Conservation (phyloP, 2,329 filamentous ascomycete species). For the Arachnomyces sp. region DNA sequence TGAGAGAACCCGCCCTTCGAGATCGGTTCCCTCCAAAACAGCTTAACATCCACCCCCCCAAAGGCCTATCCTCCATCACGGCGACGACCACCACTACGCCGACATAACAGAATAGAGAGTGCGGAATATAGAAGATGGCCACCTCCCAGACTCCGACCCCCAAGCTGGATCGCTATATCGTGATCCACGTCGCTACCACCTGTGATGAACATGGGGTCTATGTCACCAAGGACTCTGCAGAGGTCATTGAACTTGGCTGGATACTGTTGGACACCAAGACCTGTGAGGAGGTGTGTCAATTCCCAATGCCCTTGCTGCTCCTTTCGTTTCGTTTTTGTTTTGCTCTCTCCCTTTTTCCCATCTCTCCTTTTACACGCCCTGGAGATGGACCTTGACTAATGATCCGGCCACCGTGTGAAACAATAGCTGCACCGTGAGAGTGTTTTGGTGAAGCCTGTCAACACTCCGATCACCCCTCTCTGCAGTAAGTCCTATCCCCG, state of each 20-base stretch:
- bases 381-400: slow-evolving; percentile 17
- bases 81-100: slow-evolving; percentile 11
- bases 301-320: slow-evolving; percentile 2
- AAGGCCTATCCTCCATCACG: slow-evolving; percentile 22
- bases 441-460: slow-evolving; percentile 94
- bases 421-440: slow-evolving; percentile 83
- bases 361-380: neutral
- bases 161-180: slow-evolving; percentile 89
- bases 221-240: slow-evolving; percentile 97
- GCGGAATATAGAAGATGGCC: slow-evolving; percentile 31
- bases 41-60: slow-evolving; percentile 1
- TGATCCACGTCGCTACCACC: slow-evolving; percentile 97
- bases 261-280: slow-evolving; percentile 87
- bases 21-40: neutral
- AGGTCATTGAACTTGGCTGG: slow-evolving; percentile 99
- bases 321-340: neutral
- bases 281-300: slow-evolving; percentile 71
- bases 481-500: slow-evolving; percentile 69
- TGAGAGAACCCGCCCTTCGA: too few species aligned
- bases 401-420: neutral
- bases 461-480: slow-evolving; percentile 94
- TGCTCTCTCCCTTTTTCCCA: slow-evolving; percentile 5
- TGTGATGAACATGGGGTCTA: slow-evolving; percentile 99
- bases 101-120: too few species aligned
- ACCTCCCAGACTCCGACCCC: slow-evolving; percentile 47